Conservation (phyloP, 129 eudicot genomes). For the Helianthus annuus region DNA sequence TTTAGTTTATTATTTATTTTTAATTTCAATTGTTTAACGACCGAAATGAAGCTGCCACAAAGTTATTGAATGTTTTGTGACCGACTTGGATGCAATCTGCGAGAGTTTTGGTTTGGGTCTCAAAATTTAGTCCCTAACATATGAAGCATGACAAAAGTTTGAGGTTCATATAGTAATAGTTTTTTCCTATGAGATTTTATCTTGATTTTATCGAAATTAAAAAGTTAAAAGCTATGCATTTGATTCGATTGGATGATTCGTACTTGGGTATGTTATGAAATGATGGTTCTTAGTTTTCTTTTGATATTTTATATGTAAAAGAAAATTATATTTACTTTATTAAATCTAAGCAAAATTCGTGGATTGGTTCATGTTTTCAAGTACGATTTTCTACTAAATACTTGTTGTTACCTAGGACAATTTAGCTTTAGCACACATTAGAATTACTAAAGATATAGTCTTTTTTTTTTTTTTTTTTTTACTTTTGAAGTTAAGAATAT, state of each 20-base stretch:
- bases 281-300: not conserved
- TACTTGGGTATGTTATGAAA: not conserved
- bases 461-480: not conserved
- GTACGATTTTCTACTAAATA: no score
- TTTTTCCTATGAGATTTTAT: slow-evolving; percentile 4
- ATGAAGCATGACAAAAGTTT: slow-evolving; percentile 11
- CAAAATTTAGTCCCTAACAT: not conserved
- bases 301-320: not conserved
- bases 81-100: no score
- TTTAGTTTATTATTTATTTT: no score
- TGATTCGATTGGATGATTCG: not conserved
- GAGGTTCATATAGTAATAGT: not conserved
- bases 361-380: not conserved
- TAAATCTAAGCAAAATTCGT: not conserved
- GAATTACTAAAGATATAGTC: not conserved
- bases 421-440: not conserved
- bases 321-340: not conserved
- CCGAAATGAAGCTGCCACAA: no score
- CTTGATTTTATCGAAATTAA: not conserved
- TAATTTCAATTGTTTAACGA: no score
- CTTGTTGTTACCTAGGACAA: not conserved
- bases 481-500: not conserved
- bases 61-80: no score
- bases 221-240: not conserved
- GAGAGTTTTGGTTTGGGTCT: no score